phyloP scores from a whole-genome alignment of 148 eudicot genomes.

The Pouteria glomerata region DNA sequence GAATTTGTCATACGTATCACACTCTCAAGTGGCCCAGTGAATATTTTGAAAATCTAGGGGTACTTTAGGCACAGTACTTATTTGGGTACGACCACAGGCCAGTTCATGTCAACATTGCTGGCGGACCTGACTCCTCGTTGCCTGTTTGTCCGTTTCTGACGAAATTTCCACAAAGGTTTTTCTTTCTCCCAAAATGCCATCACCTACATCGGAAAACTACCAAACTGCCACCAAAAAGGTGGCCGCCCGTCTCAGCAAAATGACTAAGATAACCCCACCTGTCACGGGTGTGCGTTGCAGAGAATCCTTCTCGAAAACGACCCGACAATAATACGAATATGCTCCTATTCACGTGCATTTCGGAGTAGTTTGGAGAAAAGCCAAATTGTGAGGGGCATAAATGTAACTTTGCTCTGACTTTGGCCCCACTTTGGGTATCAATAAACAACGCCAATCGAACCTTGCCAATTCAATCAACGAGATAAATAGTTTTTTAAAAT shows the following conservation, averaged over 20 bases:
- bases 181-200: background rate
- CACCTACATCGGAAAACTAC: background rate
- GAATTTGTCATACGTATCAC: too few relatives aligned
- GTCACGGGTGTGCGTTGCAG: conserved; percentile 4
- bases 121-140: background rate
- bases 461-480: too few relatives aligned
- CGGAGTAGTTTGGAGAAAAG: background rate
- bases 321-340: background rate
- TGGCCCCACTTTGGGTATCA: too few relatives aligned
- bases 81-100: background rate
- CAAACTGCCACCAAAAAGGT: background rate
- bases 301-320: conserved; percentile 2
- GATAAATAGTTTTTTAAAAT: too few relatives aligned
- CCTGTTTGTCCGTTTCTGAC: background rate
- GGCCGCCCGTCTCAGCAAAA: background rate
- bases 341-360: background rate
- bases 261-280: background rate
- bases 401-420: background rate
- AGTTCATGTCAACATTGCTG: conserved; percentile 2
- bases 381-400: background rate
- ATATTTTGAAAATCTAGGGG: background rate
- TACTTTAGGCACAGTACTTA: background rate
- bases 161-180: background rate
- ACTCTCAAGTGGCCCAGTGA: background rate
- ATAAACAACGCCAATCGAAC: too few relatives aligned